These are phyloP conservation scores for Chlamydomonas applanata DNA, from an alignment of 139 green algal genomes.

Conservation along the genomic window DNA sequence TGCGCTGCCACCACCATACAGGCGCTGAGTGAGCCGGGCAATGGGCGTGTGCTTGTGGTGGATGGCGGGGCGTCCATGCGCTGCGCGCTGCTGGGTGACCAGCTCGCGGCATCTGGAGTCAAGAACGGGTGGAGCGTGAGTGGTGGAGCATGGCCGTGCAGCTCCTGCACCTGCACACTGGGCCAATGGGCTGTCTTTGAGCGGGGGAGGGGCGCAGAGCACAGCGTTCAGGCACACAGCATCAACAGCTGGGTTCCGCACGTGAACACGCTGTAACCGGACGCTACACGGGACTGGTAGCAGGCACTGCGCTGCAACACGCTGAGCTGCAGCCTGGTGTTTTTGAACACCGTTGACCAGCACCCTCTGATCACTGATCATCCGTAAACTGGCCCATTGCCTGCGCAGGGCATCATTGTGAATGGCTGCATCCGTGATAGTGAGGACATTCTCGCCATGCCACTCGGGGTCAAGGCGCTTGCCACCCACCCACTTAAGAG, in stretches of 20 bases:
- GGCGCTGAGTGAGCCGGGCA: conserved; percentile 76
- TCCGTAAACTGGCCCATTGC: too few species aligned
- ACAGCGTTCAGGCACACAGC: too few species aligned
- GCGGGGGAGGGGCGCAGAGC: too few species aligned
- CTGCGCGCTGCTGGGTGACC: conserved; percentile 94
- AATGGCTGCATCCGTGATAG: conserved; percentile 94
- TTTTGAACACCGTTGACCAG: too few species aligned
- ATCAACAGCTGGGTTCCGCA: too few species aligned
- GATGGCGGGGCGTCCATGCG: conserved; percentile 84
- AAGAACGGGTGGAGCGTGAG: conserved; percentile 90
- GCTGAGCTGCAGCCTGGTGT: too few species aligned
- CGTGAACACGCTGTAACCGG: too few species aligned
- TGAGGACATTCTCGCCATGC: conserved; percentile 79
- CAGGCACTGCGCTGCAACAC: too few species aligned
- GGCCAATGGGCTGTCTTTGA: neutral
- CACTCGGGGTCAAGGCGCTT: conserved; percentile 87
- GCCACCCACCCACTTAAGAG: conserved; percentile 86
- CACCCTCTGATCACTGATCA: too few species aligned
- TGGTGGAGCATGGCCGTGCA: neutral
- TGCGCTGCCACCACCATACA: conserved; percentile 13
- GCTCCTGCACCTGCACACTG: too few species aligned
- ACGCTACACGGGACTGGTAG: too few species aligned
- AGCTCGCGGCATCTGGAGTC: conserved; percentile 83
- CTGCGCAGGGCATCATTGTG: conserved; percentile 91
- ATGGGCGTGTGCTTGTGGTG: conserved; percentile 87